These are phyloP conservation scores for Phytophthora megakarya DNA, from an alignment of 352 stramenopile genomes.

Conservation along the genomic window DNA sequence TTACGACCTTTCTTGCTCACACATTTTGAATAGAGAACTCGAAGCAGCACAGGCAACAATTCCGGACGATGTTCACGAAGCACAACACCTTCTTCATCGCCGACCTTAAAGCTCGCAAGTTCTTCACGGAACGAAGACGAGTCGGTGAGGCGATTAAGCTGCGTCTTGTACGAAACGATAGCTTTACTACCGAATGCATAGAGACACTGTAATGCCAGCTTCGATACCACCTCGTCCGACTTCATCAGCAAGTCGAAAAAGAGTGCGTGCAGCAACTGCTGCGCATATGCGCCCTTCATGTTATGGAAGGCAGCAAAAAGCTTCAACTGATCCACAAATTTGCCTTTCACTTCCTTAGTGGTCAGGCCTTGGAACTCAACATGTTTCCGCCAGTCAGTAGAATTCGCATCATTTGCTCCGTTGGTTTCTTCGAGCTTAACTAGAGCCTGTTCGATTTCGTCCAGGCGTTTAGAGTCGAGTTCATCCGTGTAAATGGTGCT, in stretches of 20 bases:
- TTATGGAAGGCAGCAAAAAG: constrained; percentile 86
- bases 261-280: constrained; percentile 75
- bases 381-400: constrained; percentile 37
- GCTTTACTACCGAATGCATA: constrained; percentile 87
- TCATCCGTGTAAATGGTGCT: constrained; percentile 76
- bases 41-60: constrained; percentile 87
- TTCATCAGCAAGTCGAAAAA: constrained; percentile 92
- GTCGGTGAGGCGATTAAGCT: constrained; percentile 83
- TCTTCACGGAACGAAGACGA: constrained; percentile 88
- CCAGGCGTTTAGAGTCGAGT: constrained; percentile 44
- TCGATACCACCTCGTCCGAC: constrained; percentile 85
- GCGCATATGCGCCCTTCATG: constrained; percentile 86
- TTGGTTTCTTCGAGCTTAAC: constrained; percentile 41
- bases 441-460: constrained; percentile 56
- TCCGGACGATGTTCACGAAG: constrained; percentile 77
- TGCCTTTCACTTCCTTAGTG: constrained; percentile 78
- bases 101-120: constrained; percentile 90
- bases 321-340: constrained; percentile 83
- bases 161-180: constrained; percentile 84
- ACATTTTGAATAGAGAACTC: constrained; percentile 91
- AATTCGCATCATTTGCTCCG: constrained; percentile 10
- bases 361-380: constrained; percentile 52
- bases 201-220: constrained; percentile 86
- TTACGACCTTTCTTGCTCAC: constrained; percentile 87
- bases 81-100: constrained; percentile 65